These are phyloP conservation scores for Phytophthora nicotianae DNA, from an alignment of 352 stramenopile genomes.

Conservation along the genomic window DNA sequence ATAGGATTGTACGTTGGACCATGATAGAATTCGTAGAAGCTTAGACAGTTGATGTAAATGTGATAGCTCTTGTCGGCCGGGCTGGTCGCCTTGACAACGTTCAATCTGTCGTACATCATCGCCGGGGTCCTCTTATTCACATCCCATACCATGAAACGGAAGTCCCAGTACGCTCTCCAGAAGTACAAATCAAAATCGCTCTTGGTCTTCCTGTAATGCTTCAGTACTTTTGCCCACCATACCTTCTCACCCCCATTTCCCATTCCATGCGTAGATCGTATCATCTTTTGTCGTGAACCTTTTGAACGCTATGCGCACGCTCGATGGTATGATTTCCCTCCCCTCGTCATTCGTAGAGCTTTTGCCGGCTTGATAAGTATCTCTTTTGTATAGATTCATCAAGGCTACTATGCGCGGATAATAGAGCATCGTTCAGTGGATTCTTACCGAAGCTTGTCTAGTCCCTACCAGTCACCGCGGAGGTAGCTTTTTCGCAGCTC, in stretches of 20 bases:
- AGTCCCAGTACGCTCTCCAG: slow-evolving; percentile 7
- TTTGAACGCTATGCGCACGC: neutral
- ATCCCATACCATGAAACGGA: slow-evolving; percentile 8
- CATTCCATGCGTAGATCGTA: neutral
- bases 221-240: neutral
- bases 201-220: neutral
- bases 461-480: neutral
- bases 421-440: neutral
- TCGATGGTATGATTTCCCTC: slow-evolving; percentile 1
- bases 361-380: neutral
- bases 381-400: neutral
- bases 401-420: neutral
- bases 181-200: neutral
- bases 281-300: slow-evolving; percentile 9
- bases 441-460: neutral
- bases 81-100: neutral
- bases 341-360: slow-evolving; percentile 7
- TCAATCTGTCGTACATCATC: neutral
- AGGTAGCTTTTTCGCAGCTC: neutral
- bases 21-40: too few species aligned
- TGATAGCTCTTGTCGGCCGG: neutral
- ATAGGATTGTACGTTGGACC: too few species aligned
- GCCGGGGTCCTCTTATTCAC: slow-evolving; percentile 23
- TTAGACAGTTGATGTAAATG: too few species aligned
- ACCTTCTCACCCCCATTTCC: neutral